A percentile compares a stretch with the other conserved stretches of the same genome.
Evolutionary conservation across 2,329 filamentous ascomycete genomes (phyloP).

Genomic region (Diplodia intermedia): DNA sequence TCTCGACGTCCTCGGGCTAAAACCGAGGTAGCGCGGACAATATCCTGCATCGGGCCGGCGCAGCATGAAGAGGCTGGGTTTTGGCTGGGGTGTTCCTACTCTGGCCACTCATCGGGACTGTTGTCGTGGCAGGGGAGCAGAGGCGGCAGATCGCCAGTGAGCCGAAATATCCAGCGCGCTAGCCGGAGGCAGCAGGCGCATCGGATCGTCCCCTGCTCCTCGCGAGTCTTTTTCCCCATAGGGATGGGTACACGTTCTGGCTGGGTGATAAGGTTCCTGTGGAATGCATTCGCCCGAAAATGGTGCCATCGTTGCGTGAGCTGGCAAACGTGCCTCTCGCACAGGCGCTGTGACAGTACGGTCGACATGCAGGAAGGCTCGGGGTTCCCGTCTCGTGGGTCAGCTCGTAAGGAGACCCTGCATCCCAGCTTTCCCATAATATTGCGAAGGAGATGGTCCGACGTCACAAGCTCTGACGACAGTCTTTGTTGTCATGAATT

Average conservation of each 20-base stretch:
- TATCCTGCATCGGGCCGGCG: background rate
- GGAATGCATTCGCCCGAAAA: background rate
- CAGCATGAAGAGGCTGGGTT: background rate
- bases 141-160: slow-evolving; percentile 23
- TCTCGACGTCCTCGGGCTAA: background rate
- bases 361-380: background rate
- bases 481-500: slow-evolving; percentile 4
- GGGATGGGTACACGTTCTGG: slow-evolving; percentile 8
- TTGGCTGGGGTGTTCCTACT: background rate
- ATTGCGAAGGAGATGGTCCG: background rate
- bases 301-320: slow-evolving; percentile 21
- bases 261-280: slow-evolving; percentile 9
- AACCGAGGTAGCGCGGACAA: background rate
- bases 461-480: background rate
- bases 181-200: slow-evolving; percentile 22
- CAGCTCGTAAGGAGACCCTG: slow-evolving; percentile 1
- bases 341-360: background rate
- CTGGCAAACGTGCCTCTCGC: background rate
- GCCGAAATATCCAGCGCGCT: slow-evolving; percentile 9
- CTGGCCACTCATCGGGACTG: background rate
- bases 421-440: background rate
- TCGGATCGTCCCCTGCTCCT: slow-evolving; percentile 16
- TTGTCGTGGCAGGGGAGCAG: background rate
- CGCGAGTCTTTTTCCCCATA: slow-evolving; percentile 13
- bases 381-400: background rate